These are phyloP conservation scores for Pyrenula aspistea DNA, from an alignment of 495 filamentous ascomycete genomes.

Conservation along the genomic window DNA sequence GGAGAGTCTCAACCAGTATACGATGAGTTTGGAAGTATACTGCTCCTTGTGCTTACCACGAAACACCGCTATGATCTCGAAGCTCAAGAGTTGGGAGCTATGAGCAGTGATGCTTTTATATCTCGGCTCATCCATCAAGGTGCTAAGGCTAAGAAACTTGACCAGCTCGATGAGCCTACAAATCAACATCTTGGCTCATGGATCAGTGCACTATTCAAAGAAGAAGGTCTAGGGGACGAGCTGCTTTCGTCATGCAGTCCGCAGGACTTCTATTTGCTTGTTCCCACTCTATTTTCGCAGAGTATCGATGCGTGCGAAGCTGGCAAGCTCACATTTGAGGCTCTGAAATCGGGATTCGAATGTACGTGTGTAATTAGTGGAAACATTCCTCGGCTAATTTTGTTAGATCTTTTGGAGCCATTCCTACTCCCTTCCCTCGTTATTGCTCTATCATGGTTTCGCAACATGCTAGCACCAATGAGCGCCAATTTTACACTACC, in stretches of 20 bases:
- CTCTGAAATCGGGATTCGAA: conserved; percentile 79
- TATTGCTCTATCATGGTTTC: conserved; percentile 67
- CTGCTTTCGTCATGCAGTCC: conserved; percentile 85
- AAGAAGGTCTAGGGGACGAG: conserved; percentile 73
- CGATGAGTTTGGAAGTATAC: conserved; percentile 85
- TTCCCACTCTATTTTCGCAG: conserved; percentile 79
- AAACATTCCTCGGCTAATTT: not conserved
- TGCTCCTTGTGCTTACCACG: conserved; percentile 72
- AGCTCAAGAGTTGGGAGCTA: conserved; percentile 52
- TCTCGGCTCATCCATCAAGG: conserved; percentile 61
- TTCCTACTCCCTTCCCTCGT: conserved; percentile 84
- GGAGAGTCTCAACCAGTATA: conserved; percentile 90
- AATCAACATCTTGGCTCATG: conserved; percentile 68
- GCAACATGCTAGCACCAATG: conserved; percentile 66
- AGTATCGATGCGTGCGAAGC: conserved; percentile 64
- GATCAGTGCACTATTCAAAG: conserved; percentile 80
- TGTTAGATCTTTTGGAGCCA: conserved; percentile 67
- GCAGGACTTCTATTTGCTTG: conserved; percentile 87
- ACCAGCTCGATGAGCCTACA: conserved; percentile 59
- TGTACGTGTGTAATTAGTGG: conserved; percentile 39
- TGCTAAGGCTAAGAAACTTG: conserved; percentile 45
- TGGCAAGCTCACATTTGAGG: conserved; percentile 60
- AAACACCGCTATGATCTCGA: conserved; percentile 72
- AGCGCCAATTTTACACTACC: conserved; percentile 50
- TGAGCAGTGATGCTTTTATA: conserved; percentile 57